Conservation (phyloP, 1,284 basidiomycete species). For the Ustilago hordei region DNA sequence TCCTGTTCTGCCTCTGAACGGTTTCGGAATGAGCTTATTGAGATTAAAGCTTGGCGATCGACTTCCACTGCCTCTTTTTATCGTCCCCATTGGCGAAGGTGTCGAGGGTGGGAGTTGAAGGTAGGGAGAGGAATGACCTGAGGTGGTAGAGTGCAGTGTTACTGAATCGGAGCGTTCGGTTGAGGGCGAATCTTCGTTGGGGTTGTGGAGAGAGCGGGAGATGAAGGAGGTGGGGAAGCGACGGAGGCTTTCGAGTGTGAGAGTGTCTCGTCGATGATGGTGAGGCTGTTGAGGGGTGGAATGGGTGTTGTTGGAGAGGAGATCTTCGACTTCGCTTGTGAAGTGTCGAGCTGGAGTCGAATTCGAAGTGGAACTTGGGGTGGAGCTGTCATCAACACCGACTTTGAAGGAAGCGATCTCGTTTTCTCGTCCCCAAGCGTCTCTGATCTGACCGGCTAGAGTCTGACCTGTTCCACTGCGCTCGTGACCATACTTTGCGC, state of each 20-base stretch:
- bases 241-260: conserved; percentile 1
- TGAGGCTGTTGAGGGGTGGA: not conserved
- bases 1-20: conserved; percentile 13
- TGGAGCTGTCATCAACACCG: not conserved
- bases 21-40: conserved; percentile 39
- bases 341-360: conserved; percentile 10
- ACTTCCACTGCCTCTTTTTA: conserved; percentile 15
- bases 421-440: conserved; percentile 33
- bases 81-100: not conserved
- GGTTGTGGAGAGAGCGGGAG: not conserved
- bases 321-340: conserved; percentile 27
- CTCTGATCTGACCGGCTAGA: conserved; percentile 34
- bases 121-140: conserved; percentile 23
- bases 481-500: conserved; percentile 3
- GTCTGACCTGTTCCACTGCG: conserved; percentile 29
- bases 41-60: conserved; percentile 40
- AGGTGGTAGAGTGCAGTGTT: conserved; percentile 4
- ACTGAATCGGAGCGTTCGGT: conserved; percentile 18
- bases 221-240: conserved; percentile 6
- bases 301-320: not conserved
- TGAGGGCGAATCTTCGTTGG: conserved; percentile 15
- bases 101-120: conserved; percentile 17
- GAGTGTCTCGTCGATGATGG: not conserved
- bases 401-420: not conserved
- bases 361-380: not conserved